These are phyloP conservation scores for Coffea eugenioides DNA, from an alignment of 257 asterid genomes.

Conservation along the genomic window DNA sequence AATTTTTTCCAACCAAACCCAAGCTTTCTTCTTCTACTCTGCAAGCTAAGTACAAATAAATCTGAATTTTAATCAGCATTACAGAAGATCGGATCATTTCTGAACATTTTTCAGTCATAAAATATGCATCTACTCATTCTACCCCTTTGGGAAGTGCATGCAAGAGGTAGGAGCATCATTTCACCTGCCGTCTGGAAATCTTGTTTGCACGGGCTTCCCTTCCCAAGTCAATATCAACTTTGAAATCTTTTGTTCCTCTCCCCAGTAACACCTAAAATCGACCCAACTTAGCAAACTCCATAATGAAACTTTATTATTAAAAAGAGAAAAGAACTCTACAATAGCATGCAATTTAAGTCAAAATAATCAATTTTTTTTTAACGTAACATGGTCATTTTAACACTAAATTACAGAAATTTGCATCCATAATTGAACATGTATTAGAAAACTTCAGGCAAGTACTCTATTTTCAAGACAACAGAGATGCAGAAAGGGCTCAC, in stretches of 20 bases:
- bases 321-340: background rate
- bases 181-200: slow-evolving; percentile 83
- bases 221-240: slow-evolving; percentile 84
- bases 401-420: background rate
- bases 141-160: background rate
- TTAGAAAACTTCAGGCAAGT: too few species aligned
- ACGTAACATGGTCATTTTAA: background rate
- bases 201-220: slow-evolving; percentile 51
- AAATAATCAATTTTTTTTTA: too few species aligned
- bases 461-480: too few species aligned
- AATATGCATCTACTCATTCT: background rate
- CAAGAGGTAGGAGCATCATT: background rate
- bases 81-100: background rate
- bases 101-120: background rate
- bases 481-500: background rate
- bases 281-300: slow-evolving; percentile 10
- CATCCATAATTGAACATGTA: background rate
- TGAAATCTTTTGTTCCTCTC: slow-evolving; percentile 51
- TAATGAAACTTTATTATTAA: background rate
- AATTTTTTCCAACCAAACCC: too few species aligned
- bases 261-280: slow-evolving; percentile 70
- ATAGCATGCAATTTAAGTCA: background rate
- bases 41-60: background rate
- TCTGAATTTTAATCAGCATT: background rate
- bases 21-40: background rate